Conservation (phyloP, 2,329 filamentous ascomycete species). For the Microsporum audouinii region DNA sequence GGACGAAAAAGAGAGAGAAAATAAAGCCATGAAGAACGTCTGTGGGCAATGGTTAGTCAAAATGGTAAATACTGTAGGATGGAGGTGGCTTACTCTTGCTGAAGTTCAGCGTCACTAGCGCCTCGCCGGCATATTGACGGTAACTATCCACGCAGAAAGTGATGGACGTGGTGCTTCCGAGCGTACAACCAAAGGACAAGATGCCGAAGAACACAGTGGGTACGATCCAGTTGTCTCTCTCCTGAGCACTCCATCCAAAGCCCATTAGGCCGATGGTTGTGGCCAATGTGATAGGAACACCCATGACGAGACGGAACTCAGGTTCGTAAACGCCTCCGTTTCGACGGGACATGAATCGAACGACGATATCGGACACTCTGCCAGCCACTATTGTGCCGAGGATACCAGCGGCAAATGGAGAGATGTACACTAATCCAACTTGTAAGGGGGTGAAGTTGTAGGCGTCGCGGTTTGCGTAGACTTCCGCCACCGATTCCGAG, state of each 20-base stretch:
- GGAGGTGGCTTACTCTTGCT: conserved; percentile 55
- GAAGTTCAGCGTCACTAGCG: conserved; percentile 87
- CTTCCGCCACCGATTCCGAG: conserved; percentile 70
- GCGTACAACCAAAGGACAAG: conserved; percentile 80
- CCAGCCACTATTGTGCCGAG: conserved; percentile 87
- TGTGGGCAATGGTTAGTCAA: conserved; percentile 16
- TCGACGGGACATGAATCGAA: conserved; percentile 65
- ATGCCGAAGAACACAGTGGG: conserved; percentile 89
- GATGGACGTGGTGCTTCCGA: conserved; percentile 83
- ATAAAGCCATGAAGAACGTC: conserved; percentile 80
- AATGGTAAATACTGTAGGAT: not conserved
- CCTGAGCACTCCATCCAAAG: conserved; percentile 82
- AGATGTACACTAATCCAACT: conserved; percentile 78
- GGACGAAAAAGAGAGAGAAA: conserved; percentile 76
- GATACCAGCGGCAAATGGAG: conserved; percentile 77
- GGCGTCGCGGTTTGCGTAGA: conserved; percentile 56
- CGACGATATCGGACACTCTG: conserved; percentile 73
- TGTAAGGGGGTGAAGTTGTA: conserved; percentile 77
- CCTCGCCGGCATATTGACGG: conserved; percentile 84
- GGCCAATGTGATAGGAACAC: conserved; percentile 60
- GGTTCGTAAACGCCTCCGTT: conserved; percentile 95
- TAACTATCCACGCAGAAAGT: conserved; percentile 93
- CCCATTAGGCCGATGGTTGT: conserved; percentile 84
- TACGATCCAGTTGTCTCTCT: conserved; percentile 71
- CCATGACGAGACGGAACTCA: conserved; percentile 86